Percentiles rank a stretch among this genome's conserved stretches.
Evolutionary conservation across 2,329 filamentous ascomycete genomes (phyloP).

Genomic region (Hymenoscyphus repandus): DNA sequence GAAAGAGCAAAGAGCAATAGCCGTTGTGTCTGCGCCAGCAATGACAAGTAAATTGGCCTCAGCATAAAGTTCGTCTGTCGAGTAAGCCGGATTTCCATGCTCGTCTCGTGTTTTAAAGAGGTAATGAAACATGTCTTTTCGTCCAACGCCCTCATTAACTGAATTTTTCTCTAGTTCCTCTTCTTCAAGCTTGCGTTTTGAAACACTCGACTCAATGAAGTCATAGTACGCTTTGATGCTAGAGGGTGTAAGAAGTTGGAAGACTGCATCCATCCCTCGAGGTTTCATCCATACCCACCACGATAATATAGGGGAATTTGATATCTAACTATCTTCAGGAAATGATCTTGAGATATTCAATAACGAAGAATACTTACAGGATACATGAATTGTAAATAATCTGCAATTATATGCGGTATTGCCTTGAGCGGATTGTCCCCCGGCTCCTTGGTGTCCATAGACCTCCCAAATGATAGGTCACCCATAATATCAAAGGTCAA

Average conservation of each 20-base stretch:
- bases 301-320: constrained; percentile 1
- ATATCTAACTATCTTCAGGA: background rate
- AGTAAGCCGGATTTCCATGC: constrained; percentile 44
- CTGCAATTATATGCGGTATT: constrained; percentile 5
- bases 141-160: background rate
- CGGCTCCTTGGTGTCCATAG: constrained; percentile 5
- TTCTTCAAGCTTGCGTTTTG: background rate
- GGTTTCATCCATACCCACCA: constrained; percentile 6
- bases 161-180: background rate
- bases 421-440: constrained; percentile 1
- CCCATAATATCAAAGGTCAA: constrained; percentile 14
- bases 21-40: constrained; percentile 34
- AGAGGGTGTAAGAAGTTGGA: background rate
- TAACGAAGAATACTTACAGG: background rate
- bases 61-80: constrained; percentile 28
- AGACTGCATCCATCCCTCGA: constrained; percentile 1
- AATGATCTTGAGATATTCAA: background rate
- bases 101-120: constrained; percentile 67
- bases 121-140: constrained; percentile 59
- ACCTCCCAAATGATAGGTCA: constrained; percentile 11
- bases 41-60: constrained; percentile 23
- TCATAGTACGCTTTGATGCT: background rate
- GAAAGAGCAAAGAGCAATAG: constrained; percentile 32
- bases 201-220: background rate
- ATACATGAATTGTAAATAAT: constrained; percentile 4